A percentile compares a stretch with the other conserved stretches of the same genome.
Evolutionary conservation across 1,139 yeast species (phyloP).

Genomic region (Arxiozyma slooffiae): DNA sequence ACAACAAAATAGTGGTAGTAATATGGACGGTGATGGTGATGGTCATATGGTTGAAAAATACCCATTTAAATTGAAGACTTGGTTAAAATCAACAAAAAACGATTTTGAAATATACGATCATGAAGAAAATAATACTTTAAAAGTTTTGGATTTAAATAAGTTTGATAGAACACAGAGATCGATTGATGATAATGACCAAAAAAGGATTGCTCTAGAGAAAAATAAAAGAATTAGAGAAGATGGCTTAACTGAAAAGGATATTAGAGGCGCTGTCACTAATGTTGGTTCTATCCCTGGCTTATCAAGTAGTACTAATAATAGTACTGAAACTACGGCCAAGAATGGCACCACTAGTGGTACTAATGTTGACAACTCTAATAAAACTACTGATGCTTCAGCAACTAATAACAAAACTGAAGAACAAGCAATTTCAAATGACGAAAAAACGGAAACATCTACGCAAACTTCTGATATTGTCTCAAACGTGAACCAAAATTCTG

Average conservation of each 20-base stretch:
- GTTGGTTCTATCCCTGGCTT: conserved; percentile 46
- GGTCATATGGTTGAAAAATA: conserved; percentile 9
- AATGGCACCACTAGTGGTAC: neutral
- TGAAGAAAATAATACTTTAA: conserved; percentile 4
- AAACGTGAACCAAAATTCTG: neutral
- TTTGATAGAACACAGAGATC: conserved; percentile 15
- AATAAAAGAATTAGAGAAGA: conserved; percentile 11
- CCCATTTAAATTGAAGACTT: conserved; percentile 17
- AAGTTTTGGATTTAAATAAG: conserved; percentile 11
- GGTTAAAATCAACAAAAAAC: conserved; percentile 12
- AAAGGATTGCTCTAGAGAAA: conserved; percentile 2
- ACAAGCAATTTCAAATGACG: neutral
- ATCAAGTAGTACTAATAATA: conserved; percentile 2
- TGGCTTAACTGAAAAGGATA: conserved; percentile 46
- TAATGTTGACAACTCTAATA: neutral
- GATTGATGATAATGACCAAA: conserved; percentile 3
- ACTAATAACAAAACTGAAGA: neutral
- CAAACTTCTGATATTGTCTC: neutral
- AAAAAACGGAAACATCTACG: neutral
- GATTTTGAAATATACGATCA: neutral
- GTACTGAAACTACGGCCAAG: neutral
- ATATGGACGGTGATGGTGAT: neutral
- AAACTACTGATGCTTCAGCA: neutral
- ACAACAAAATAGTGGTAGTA: neutral
- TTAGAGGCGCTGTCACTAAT: conserved; percentile 53